phyloP scores from a whole-genome alignment of 2,329 filamentous ascomycete species.

The Lasiodiplodia theobromae region DNA sequence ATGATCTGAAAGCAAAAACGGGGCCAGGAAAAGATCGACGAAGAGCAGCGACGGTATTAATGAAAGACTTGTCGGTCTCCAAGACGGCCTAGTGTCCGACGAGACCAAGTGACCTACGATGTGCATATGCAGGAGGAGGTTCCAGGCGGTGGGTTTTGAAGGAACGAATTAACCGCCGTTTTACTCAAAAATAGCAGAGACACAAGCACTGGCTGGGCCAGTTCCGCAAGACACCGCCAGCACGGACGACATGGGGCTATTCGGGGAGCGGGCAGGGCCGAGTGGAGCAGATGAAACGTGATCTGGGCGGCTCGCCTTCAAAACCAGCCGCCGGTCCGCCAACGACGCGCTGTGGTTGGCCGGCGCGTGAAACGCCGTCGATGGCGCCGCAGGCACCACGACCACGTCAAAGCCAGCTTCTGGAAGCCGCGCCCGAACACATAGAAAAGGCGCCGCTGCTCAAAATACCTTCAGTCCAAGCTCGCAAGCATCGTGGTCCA shows the following conservation, averaged over 20 bases:
- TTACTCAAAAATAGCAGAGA: conserved; percentile 41
- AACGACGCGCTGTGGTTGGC: conserved; percentile 15
- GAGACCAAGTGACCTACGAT: conserved; percentile 32
- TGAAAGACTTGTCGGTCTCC: conserved; percentile 32
- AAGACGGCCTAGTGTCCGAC: conserved; percentile 19
- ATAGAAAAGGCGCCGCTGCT: conserved; percentile 18
- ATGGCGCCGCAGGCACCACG: neutral
- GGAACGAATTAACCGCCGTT: conserved; percentile 48
- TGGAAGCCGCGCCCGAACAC: conserved; percentile 11
- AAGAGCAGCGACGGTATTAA: conserved; percentile 35
- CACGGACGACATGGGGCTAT: conserved; percentile 17
- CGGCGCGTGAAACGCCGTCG: conserved; percentile 18
- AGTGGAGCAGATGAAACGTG: conserved; percentile 24
- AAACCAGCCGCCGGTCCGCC: neutral
- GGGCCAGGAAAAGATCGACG: conserved; percentile 26
- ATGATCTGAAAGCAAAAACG: conserved; percentile 45
- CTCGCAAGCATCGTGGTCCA: conserved; percentile 10
- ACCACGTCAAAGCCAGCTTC: conserved; percentile 20
- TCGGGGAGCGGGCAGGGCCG: conserved; percentile 29
- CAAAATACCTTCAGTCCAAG: neutral
- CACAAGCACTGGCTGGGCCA: conserved; percentile 44
- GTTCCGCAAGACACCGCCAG: conserved; percentile 28
- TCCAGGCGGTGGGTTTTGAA: conserved; percentile 44
- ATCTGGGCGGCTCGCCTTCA: conserved; percentile 28
- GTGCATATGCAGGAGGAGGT: conserved; percentile 35